Evolutionary conservation across 148 eudicot genomes (phyloP), one percentile per base, ranked within the genome.

Genomic region (Persicaria maculosa): DNA sequence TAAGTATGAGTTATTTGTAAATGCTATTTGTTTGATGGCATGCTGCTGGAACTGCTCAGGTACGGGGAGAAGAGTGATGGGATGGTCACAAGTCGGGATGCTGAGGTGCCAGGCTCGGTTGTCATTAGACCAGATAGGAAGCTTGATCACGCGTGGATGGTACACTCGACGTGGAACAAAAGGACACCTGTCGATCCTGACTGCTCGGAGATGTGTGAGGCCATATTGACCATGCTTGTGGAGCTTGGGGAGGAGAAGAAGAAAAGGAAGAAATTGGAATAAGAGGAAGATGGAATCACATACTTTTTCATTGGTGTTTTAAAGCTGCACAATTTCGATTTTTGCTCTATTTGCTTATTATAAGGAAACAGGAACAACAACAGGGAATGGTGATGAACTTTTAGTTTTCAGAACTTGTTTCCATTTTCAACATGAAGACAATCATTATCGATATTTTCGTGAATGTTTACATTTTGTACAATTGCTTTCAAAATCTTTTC

Each of bases 51-150:
- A 62, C 87, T 81, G 68, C 81, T 90, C 11, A 81, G 97, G 75
- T 90, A 94, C 11, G 98, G 98, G 9, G 97, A 91, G 75, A 90
- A 88, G 79, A 94, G 98, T 17, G 98, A 94, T 43, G 98, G 98
- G 9, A 64, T 94, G 55, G 98, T 94, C 79, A 87, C 92, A 1
- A 87, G 98, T 67, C 88, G 93, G 25, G 97, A 94, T 84, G 97
- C 98, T 0, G 97, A 91, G 73, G 98, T 94, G 44, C 98, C 98
- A 0, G 98, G 98, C 15, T 91, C 97, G 6, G 89, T 92, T 11
- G 90, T 94, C 5, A 91, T 94, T 4, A 85, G 86, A 52, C 97
- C 98, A 0, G 83, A 87, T 71, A 77, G 79, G 79, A 94, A 94
- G 79, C 85, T 94, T 9, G 96, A 94, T 78, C 98, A 94, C 70